A percentile compares a stretch with the other conserved stretches of the same genome.
Conservation (phyloP, 257 asterid species). For the Echium plantagineum region DNA sequence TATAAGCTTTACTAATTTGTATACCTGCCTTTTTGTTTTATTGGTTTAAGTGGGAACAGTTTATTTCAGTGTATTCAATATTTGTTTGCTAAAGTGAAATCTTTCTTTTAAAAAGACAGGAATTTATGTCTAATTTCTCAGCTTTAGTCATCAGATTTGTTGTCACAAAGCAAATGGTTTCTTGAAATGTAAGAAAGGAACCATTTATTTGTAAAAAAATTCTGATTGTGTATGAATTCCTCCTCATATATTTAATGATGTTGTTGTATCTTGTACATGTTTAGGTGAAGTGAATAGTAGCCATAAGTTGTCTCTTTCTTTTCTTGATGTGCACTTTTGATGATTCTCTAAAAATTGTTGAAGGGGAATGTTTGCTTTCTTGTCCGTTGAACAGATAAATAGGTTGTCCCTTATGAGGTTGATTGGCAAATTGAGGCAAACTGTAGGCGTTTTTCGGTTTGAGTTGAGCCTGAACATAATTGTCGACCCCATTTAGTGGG, state of each 20-base stretch:
- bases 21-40: neutral
- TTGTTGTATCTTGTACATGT: conserved; percentile 1
- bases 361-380: neutral
- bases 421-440: conserved; percentile 28
- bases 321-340: conserved; percentile 10
- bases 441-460: conserved; percentile 25
- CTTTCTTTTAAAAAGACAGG: too few species aligned
- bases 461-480: conserved; percentile 41
- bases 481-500: too few species aligned
- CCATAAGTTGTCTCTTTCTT: conserved; percentile 7
- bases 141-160: neutral
- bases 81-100: neutral
- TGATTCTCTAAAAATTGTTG: conserved; percentile 13
- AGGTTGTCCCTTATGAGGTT: conserved; percentile 35
- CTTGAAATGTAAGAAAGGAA: neutral
- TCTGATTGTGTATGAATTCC: conserved; percentile 1
- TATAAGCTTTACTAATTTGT: neutral
- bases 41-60: neutral
- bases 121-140: too few species aligned
- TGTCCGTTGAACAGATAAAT: conserved; percentile 10
- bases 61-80: neutral
- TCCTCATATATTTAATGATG: neutral
- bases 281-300: neutral
- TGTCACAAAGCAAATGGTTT: neutral
- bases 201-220: neutral